Evolutionary conservation across 2,329 filamentous ascomycete genomes (phyloP), one percentile per base, ranked within the genome.

Genomic region (Aspergillus felis): DNA sequence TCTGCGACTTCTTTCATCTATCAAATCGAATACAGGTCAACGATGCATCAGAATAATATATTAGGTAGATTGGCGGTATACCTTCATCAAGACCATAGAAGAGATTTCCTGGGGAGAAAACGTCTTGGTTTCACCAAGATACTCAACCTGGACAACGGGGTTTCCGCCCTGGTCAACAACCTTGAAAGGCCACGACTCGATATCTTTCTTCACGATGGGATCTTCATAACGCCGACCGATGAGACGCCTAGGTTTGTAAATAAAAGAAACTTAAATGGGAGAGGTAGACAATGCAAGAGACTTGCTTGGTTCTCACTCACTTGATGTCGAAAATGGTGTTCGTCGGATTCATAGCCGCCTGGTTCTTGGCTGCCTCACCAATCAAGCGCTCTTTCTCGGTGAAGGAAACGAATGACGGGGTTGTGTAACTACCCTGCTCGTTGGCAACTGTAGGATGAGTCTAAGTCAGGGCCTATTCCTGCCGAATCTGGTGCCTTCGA

Each of bases 261-360:
- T 25, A 62, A 63, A 50, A 61, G 55, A 54, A 58, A 6, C 42
- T 44, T 2, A 27, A 14, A 47, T 24, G 5, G 32, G 32, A 35
- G 32, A 17, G 14, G 14, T 38, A 38, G 32, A 38, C 14, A 38
- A 17, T 12, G 32, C 12, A 17, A 12, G 20, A 53, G 24, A 32
- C 27, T 24, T 17, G 27, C 20, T 27, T 29, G 2, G 10, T 20
- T 3, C 35, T 14, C 38, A 56, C 89, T 82, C 80, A 94, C 92
- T 97, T 99, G 87, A 96, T 90, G 82, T 99, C 94, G 83, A 97
- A 99, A 81, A 99, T 86, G 71, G 94, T 99, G 85, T 97, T 97
- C 77, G 81, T 80, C 64, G 94, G 94, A 90, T 99, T 99, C 91
- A 97, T 96, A 74, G 94, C 93, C 76, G 93, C 94, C 87, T 97